A percentile compares a stretch with the other conserved stretches of the same genome.
Evolutionary conservation across 352 stramenopile genomes (phyloP).

Genomic region (Plasmopara muralis): DNA sequence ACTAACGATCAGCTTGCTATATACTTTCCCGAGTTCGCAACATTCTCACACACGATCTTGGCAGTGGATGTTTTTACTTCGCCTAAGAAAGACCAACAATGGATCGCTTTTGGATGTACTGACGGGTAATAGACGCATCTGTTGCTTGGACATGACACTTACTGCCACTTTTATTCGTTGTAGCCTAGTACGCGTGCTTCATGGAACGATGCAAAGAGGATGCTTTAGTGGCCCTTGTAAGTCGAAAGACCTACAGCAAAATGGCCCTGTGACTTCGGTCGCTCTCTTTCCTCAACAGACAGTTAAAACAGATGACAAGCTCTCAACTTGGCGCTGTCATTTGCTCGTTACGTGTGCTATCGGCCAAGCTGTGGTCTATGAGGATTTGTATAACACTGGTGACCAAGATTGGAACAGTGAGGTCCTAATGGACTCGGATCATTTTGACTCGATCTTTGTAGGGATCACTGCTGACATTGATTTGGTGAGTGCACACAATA

Average conservation of each 20-base stretch:
- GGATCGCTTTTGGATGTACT: constrained; percentile 58
- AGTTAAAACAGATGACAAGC: not conserved
- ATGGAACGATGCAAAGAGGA: constrained; percentile 24
- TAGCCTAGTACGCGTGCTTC: constrained; percentile 50
- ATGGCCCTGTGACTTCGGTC: constrained; percentile 54
- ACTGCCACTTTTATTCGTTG: not conserved
- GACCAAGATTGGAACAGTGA: constrained; percentile 15
- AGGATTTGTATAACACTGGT: constrained; percentile 37
- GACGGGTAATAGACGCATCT: constrained; percentile 36
- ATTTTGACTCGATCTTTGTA: constrained; percentile 62
- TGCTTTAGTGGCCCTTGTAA: constrained; percentile 42
- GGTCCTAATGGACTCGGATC: constrained; percentile 38
- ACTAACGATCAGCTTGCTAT: constrained; percentile 51
- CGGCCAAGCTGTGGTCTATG: constrained; percentile 44
- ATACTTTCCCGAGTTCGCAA: constrained; percentile 66
- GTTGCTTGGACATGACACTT: constrained; percentile 1
- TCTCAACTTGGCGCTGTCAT: constrained; percentile 29
- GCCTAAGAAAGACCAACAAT: constrained; percentile 24
- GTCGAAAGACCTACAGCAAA: constrained; percentile 44
- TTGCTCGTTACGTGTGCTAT: constrained; percentile 60
- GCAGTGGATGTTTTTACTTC: constrained; percentile 35
- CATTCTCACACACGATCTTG: constrained; percentile 50
- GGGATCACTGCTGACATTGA: constrained; percentile 49
- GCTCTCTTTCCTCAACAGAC: constrained; percentile 37
- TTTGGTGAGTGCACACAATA: constrained; percentile 30